Percentiles rank a stretch among this genome's conserved stretches.
Conservation (phyloP, 805 yeast species). For the Lipomyces kockii region DNA sequence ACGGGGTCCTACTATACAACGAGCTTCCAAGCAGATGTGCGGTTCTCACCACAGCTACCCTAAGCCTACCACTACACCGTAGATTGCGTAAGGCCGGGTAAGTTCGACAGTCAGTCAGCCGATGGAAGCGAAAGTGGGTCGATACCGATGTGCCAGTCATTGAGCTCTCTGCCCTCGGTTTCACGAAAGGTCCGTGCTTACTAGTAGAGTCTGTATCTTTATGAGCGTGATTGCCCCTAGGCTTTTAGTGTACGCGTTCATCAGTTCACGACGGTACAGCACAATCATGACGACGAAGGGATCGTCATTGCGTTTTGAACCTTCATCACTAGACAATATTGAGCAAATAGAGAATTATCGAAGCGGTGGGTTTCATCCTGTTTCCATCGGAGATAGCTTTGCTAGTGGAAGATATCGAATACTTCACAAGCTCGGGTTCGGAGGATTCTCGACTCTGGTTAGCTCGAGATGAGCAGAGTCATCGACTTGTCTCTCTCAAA, state of each 20-base stretch:
- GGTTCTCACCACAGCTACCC: too few species aligned
- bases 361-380: not conserved
- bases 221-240: not conserved
- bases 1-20: too few species aligned
- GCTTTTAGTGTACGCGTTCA: not conserved
- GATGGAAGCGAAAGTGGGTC: too few species aligned
- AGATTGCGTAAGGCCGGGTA: too few species aligned
- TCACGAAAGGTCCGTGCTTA: too few species aligned
- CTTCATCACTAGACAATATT: not conserved
- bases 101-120: too few species aligned
- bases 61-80: too few species aligned
- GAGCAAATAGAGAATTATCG: slow-evolving; percentile 5
- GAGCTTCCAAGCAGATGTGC: too few species aligned
- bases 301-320: not conserved
- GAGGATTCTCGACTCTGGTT: slow-evolving; percentile 8
- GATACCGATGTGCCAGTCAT: too few species aligned
- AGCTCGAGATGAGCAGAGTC: slow-evolving; percentile 1
- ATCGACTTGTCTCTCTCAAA: slow-evolving; percentile 3
- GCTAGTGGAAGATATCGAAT: slow-evolving; percentile 1
- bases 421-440: slow-evolving; percentile 7
- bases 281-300: not conserved
- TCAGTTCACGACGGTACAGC: not conserved
- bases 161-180: too few species aligned
- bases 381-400: not conserved
- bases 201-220: not conserved